phyloP scores from a whole-genome alignment of 345 rosid species.

The Microcos paniculata region DNA sequence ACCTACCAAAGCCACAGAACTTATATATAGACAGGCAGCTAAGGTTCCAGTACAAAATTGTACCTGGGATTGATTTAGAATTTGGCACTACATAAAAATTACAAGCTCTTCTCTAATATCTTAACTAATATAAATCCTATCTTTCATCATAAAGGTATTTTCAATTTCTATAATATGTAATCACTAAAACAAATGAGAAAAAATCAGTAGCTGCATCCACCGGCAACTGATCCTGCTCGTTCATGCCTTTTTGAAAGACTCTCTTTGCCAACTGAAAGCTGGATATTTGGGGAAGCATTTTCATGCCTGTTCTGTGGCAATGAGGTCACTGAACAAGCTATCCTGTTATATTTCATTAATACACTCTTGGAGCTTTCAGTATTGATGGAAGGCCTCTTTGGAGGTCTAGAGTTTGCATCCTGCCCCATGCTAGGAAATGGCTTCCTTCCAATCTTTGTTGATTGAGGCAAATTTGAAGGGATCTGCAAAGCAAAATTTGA shows the following conservation, averaged over 20 bases:
- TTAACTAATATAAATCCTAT: background rate
- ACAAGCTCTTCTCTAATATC: background rate
- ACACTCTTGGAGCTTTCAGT: constrained; percentile 33
- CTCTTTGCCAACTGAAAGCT: constrained; percentile 19
- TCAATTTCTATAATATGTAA: background rate
- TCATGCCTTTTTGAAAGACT: background rate
- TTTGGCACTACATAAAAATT: background rate
- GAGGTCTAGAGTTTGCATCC: constrained; percentile 38
- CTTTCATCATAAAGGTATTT: background rate
- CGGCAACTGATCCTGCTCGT: background rate
- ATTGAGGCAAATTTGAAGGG: constrained; percentile 35
- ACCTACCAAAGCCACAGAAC: background rate
- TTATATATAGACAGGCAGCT: background rate
- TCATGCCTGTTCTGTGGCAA: constrained; percentile 49
- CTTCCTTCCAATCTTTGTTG: constrained; percentile 52
- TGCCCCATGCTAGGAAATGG: constrained; percentile 28
- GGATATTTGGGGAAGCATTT: constrained; percentile 73
- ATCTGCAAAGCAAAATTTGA: constrained; percentile 39
- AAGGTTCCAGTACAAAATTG: background rate
- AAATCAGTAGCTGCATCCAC: background rate
- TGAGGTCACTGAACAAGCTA: constrained; percentile 31
- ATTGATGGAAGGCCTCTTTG: constrained; percentile 32
- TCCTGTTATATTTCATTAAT: constrained; percentile 33
- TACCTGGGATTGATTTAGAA: background rate
- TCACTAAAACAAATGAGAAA: background rate